Conservation (phyloP, 164 flowering plant species). For the Vitis rupestris region DNA sequence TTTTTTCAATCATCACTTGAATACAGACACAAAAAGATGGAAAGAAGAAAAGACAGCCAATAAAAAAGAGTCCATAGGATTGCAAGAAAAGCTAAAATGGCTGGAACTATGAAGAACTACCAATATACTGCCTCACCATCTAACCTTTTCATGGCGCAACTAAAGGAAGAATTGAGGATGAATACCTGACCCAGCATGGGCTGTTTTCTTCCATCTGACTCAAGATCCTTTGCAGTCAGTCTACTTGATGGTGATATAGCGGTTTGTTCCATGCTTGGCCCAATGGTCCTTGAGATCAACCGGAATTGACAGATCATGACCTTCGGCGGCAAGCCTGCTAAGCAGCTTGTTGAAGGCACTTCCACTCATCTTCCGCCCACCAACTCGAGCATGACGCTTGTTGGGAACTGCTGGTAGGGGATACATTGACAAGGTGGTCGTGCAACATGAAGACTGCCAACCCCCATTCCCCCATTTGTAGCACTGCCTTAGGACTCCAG, state of each 20-base stretch:
- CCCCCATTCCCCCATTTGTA: conserved; percentile 89
- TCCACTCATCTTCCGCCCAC: conserved; percentile 84
- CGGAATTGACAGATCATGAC: conserved; percentile 58
- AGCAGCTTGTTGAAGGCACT: conserved; percentile 65
- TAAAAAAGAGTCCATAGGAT: not conserved
- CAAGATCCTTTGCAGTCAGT: not conserved
- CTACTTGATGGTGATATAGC: conserved; percentile 75
- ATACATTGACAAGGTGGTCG: conserved; percentile 62
- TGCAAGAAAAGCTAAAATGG: too few relatives aligned
- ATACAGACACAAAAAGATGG: not conserved
- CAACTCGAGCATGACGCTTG: conserved; percentile 72
- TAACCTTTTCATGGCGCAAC: not conserved
- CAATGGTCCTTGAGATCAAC: conserved; percentile 75
- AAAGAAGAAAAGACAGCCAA: not conserved
- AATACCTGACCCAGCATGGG: conserved; percentile 1
- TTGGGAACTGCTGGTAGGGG: conserved; percentile 71
- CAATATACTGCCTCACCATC: too few relatives aligned
- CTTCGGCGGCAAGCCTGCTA: conserved; percentile 63
- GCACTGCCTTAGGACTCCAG: conserved; percentile 62
- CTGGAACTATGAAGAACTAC: too few relatives aligned
- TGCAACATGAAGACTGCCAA: conserved; percentile 86
- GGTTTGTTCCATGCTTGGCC: conserved; percentile 83
- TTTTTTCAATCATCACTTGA: not conserved
- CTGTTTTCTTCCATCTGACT: too few relatives aligned
- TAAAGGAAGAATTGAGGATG: not conserved